phyloP scores from a whole-genome alignment of 306 rosid genomes.

The Senna siamea region DNA sequence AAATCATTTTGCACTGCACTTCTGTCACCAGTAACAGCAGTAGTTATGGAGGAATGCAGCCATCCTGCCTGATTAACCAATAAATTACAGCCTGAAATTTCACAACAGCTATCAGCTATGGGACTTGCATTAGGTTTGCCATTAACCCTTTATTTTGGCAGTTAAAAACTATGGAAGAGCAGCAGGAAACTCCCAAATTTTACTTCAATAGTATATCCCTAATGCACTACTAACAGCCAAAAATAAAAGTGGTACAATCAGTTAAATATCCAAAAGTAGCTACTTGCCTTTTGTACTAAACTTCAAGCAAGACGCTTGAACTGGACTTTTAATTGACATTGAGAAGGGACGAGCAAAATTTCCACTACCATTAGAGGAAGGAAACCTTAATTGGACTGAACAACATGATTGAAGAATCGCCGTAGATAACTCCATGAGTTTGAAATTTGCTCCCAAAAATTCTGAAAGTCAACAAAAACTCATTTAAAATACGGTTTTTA shows the following conservation, averaged over 20 bases:
- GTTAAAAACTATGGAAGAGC: background rate
- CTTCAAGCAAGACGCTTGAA: constrained; percentile 35
- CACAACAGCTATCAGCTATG: constrained; percentile 19
- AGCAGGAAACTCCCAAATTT: background rate
- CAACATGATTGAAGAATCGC: constrained; percentile 34
- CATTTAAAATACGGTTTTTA: background rate
- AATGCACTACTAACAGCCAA: background rate
- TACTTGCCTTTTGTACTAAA: constrained; percentile 39
- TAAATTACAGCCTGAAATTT: constrained; percentile 46
- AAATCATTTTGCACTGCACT: constrained; percentile 32
- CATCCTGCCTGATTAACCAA: constrained; percentile 40
- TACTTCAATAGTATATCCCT: background rate
- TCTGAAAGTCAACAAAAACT: background rate
- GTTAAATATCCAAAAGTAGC: background rate
- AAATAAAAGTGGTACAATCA: background rate
- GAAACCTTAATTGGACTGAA: constrained; percentile 36
- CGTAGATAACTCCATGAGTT: constrained; percentile 30
- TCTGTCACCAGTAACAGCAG: constrained; percentile 47
- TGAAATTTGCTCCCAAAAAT: background rate
- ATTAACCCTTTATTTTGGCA: background rate
- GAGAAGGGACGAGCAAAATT: constrained; percentile 4
- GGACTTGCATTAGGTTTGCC: background rate
- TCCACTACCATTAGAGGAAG: background rate
- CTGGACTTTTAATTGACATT: constrained; percentile 30
- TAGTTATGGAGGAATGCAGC: constrained; percentile 28